phyloP scores from a whole-genome alignment of 129 eudicot species.

The Oenanthe sinensis region DNA sequence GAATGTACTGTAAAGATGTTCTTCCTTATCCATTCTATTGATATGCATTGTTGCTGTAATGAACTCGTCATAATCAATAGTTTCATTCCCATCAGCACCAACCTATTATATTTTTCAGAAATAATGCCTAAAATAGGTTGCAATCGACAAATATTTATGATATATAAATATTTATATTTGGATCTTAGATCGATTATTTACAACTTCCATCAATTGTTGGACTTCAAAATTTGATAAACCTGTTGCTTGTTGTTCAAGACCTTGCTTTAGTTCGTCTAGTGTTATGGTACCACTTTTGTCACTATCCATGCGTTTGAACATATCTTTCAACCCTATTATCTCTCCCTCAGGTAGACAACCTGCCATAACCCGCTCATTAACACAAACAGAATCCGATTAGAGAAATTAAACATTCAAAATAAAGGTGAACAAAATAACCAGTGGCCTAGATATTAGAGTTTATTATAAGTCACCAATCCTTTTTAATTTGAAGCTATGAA shows the following conservation, averaged over 20 bases:
- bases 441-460: background rate
- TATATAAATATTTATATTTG: background rate
- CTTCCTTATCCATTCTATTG: constrained; percentile 89
- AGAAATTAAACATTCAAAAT: background rate
- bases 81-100: constrained; percentile 88
- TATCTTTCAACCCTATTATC: constrained; percentile 74
- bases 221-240: constrained; percentile 63
- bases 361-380: constrained; percentile 54
- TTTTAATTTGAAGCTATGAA: background rate
- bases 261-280: constrained; percentile 72
- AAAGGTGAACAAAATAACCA: background rate
- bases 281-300: constrained; percentile 87
- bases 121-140: background rate
- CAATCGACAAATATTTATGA: background rate
- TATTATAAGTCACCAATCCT: background rate
- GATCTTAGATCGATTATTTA: constrained; percentile 21
- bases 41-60: constrained; percentile 91
- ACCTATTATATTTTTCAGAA: constrained; percentile 27
- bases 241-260: constrained; percentile 65
- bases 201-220: constrained; percentile 79
- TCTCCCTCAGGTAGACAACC: constrained; percentile 88
- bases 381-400: background rate
- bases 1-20: constrained; percentile 86
- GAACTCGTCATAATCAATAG: constrained; percentile 82
- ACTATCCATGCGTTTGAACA: constrained; percentile 75